These are phyloP conservation scores for Mycena haematopus DNA, from an alignment of 768 basidiomycete species.

Conservation along the genomic window DNA sequence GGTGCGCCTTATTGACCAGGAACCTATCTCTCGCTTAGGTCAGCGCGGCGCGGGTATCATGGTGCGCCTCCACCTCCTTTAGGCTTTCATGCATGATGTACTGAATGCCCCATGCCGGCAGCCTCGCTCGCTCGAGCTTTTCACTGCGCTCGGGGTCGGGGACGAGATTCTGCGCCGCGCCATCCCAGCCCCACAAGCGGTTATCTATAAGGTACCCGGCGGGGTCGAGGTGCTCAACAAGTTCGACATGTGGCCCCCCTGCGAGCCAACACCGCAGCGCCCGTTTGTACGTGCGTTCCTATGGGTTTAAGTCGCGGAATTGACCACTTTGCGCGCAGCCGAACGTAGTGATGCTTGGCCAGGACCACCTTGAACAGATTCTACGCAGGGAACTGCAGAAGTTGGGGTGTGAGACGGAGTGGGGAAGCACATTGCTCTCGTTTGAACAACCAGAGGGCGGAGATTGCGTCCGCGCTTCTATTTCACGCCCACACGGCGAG, in stretches of 20 bases:
- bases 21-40: slow-evolving; percentile 40
- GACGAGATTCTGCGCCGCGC: slow-evolving; percentile 29
- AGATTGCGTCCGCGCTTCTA: slow-evolving; percentile 32
- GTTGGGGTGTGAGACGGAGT: slow-evolving; percentile 34
- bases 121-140: slow-evolving; percentile 39
- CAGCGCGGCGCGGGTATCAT: slow-evolving; percentile 41
- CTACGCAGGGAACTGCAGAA: slow-evolving; percentile 33
- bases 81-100: background rate
- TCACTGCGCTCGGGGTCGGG: slow-evolving; percentile 36
- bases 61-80: slow-evolving; percentile 20
- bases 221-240: slow-evolving; percentile 20
- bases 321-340: slow-evolving; percentile 24
- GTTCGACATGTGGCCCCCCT: slow-evolving; percentile 32
- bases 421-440: slow-evolving; percentile 32
- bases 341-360: slow-evolving; percentile 34
- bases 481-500: slow-evolving; percentile 23
- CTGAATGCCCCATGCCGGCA: slow-evolving; percentile 3
- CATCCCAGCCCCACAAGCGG: slow-evolving; percentile 28
- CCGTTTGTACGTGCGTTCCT: slow-evolving; percentile 34
- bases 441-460: slow-evolving; percentile 33
- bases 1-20: slow-evolving; percentile 60
- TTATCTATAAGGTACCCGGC: slow-evolving; percentile 30
- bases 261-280: slow-evolving; percentile 31
- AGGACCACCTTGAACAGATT: slow-evolving; percentile 36
- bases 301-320: background rate